These are phyloP conservation scores for Fusarium haematococcum DNA, from an alignment of 2,329 filamentous ascomycete species.

Conservation along the genomic window DNA sequence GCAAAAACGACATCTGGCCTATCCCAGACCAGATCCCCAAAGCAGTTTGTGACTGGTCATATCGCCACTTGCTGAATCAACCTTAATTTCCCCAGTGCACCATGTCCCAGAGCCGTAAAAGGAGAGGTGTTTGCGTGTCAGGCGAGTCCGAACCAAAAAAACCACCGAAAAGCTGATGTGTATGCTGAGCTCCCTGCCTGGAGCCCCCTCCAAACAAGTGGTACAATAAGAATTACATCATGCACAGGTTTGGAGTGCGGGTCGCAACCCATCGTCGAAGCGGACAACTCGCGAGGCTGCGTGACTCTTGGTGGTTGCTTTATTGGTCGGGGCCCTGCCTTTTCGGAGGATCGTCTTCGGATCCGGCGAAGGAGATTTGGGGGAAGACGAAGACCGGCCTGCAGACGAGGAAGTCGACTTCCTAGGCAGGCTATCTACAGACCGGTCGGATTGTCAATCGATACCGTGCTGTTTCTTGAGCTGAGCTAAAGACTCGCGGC, in stretches of 20 bases:
- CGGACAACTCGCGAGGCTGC: conserved; percentile 55
- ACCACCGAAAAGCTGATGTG: conserved; percentile 37
- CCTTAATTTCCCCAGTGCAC: conserved; percentile 47
- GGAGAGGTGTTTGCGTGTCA: conserved; percentile 38
- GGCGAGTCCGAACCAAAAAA: conserved; percentile 45
- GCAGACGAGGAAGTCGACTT: conserved; percentile 63
- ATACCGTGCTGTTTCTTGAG: conserved; percentile 98
- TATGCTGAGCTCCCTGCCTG: conserved; percentile 22
- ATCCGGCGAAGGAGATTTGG: conserved; percentile 54
- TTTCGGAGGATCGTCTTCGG: conserved; percentile 60
- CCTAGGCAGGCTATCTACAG: conserved; percentile 64
- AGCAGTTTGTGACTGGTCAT: conserved; percentile 48
- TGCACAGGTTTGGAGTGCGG: conserved; percentile 53
- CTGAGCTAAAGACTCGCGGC: conserved; percentile 97
- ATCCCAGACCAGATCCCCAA: conserved; percentile 42
- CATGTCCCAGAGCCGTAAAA: conserved; percentile 40
- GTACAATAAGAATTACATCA: conserved; percentile 47
- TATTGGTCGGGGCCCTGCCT: conserved; percentile 52
- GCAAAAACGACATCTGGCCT: conserved; percentile 46
- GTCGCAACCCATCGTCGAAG: conserved; percentile 55
- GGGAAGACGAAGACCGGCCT: conserved; percentile 70
- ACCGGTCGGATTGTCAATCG: conserved; percentile 90
- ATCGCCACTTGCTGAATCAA: conserved; percentile 48
- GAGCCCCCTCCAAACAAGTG: conserved; percentile 36
- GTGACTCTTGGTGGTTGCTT: conserved; percentile 51